Evolutionary conservation across 345 rosid genomes (phyloP).

Genomic region (Eucalyptus globulus): DNA sequence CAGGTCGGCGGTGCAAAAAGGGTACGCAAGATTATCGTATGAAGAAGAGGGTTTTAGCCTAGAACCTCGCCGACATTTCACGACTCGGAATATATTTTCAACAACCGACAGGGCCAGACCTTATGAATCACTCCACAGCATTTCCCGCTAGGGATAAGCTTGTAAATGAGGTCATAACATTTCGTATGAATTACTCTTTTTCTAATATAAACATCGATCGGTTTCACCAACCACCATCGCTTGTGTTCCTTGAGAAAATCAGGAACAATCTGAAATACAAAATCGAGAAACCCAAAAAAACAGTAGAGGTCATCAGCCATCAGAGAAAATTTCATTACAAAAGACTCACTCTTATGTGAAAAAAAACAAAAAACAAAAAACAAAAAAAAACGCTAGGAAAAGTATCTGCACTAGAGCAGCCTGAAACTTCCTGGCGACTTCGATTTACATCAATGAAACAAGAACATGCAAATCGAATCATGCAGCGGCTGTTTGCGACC

Average conservation of each 20-base stretch:
- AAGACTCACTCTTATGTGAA: not conserved
- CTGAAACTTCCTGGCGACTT: not conserved
- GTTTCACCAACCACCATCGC: not conserved
- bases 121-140: not conserved
- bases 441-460: not conserved
- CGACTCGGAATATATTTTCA: not conserved
- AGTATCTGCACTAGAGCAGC: not conserved
- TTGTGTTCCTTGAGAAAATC: not conserved
- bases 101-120: not conserved
- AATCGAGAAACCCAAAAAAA: not conserved
- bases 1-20: not conserved
- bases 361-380: not conserved
- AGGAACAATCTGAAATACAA: not conserved
- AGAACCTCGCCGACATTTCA: not conserved
- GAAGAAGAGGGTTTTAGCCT: not conserved
- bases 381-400: not conserved
- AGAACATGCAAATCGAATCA: not conserved
- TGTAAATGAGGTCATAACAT: not conserved
- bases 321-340: not conserved
- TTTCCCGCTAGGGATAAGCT: not conserved
- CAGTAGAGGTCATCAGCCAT: not conserved
- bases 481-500: not conserved
- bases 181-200: not conserved
- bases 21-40: not conserved
- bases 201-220: not conserved